Conservation (phyloP, 1,284 basidiomycete species). For the Porogramme epimiltina region DNA sequence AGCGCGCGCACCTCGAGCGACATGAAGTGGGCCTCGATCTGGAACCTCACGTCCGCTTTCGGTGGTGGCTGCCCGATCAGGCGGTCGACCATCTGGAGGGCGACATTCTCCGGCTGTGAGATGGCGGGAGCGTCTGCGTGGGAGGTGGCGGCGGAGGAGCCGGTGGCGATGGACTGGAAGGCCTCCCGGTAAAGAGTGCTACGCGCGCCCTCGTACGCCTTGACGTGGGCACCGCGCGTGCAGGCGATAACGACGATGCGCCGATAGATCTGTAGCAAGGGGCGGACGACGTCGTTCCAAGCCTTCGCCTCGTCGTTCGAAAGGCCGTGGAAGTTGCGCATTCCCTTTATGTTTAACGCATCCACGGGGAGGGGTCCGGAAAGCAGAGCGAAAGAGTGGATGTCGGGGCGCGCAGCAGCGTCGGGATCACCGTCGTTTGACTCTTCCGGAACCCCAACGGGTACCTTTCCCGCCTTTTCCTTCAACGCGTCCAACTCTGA, state of each 20-base stretch:
- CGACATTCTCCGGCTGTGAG: slow-evolving; percentile 23
- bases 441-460: too few relatives aligned
- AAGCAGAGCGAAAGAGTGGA: too few relatives aligned
- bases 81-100: slow-evolving; percentile 47
- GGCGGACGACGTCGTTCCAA: slow-evolving; percentile 41
- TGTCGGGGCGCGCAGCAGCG: too few relatives aligned
- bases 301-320: slow-evolving; percentile 26
- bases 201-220: slow-evolving; percentile 57
- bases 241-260: slow-evolving; percentile 38
- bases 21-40: slow-evolving; percentile 54
- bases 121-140: too few relatives aligned
- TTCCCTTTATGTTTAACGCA: not conserved
- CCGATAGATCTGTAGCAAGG: slow-evolving; percentile 38
- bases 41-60: slow-evolving; percentile 52
- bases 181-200: slow-evolving; percentile 49
- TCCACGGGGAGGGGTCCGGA: too few relatives aligned
- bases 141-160: slow-evolving; percentile 39
- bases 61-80: slow-evolving; percentile 56
- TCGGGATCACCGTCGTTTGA: too few relatives aligned
- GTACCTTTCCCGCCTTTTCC: too few relatives aligned
- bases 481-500: too few relatives aligned
- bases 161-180: slow-evolving; percentile 36
- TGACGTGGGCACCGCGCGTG: slow-evolving; percentile 49
- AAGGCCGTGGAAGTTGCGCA: slow-evolving; percentile 19
- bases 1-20: slow-evolving; percentile 47